Base-by-base conservation (phyloP, 495 filamentous ascomycete species). In the Aspergillus indologenus region DNA sequence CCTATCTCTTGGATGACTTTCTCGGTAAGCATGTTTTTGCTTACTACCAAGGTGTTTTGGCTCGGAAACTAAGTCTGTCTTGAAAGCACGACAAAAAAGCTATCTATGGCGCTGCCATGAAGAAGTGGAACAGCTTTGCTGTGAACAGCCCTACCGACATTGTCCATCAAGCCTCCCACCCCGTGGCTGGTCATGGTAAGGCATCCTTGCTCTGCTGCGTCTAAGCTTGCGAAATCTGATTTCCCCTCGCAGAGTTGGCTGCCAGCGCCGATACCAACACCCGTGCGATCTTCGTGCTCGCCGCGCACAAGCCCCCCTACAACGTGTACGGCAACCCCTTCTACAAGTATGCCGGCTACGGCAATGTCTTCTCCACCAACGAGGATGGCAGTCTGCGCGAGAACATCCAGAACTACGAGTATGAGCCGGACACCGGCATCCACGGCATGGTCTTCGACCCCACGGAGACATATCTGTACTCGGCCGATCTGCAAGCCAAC, bases 1-100 rank as follows among this genome's bases (percentile, higher is more conserved):
- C 87, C 90, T 3, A 92, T 94, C 65, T 92, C 89, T 63, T 94
- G 90, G 90, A 91, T 94, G 86, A 87, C 88, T 44, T 91, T 92
- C 65, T 87, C 90, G 66, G 87, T 89, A 77, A 71, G 83, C 71
- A 40, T 40, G 34, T 14, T 17, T 44, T 42, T 17, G 20, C 12
- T 21, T 14, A n/a, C 24, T 45, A 17, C n/a, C 48, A 44, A 14
- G 19, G 7, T 15, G 20, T 29, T 20, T 21, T 12, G 42, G 19
- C 45, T 15, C 2, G 43, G 42, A 26, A 26, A 57, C 45, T 47
- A 21, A 29, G 42, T 43, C 26, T 45, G 20, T 24, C 73, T 26
- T 24, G 53, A 53, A 66, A 89, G 80, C 89, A 94, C 68, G 76
- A 81, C 56, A 88, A 86, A 71, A 91, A 90, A 72, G 85, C 89